Base-by-base conservation (phyloP, 2,329 filamentous ascomycete species). In the Colletotrichum higginsianum region DNA sequence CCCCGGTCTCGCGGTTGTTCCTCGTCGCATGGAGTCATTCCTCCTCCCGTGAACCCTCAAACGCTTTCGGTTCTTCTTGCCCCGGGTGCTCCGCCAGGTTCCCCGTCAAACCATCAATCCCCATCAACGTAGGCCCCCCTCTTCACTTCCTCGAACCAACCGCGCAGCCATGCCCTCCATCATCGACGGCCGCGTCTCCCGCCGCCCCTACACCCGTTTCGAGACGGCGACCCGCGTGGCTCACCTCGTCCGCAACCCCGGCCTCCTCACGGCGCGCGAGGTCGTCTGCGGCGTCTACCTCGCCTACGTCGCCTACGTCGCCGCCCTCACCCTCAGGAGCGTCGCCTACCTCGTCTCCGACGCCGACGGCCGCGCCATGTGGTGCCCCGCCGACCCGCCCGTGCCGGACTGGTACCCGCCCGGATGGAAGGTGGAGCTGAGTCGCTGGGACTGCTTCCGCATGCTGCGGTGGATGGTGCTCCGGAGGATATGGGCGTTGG, bases 351-450 rank as follows among this genome's bases (percentile, higher is more conserved):
- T 70, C 12, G 3, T 70, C 13, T 60, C 65, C 35, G 40, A 60
- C 7, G 47, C 38, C 2, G 46, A 53, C 5, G 60, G 61, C 0
- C 26, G 66, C 6, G 18, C 23, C 18, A n/a, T 21, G 38, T 70
- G 66, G 47, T 65, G 52, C 15, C 61, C 53, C 12, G 21, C 47
- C 15, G 21, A 21, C 4, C 47, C 66, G 7, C 13, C 52, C 16
- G 56, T 60, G 18, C 52, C 55, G 47, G 61, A 52, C 7, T 69
- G 67, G 67, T 62, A 61, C 18, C 61, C 53, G 62, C 55, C 9
- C 4, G 67, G 61, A 4, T 66, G 67, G 67, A 49, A 53, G 30
- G 66, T 63, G 57, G 42, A 53, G 47, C 52, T 71, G 44, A 47
- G 23, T 2, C 46, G 65, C 35, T 15, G 6, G 65, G 21, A 63